phyloP scores from a whole-genome alignment of 768 basidiomycete species.

The Lentinula detonsa region DNA sequence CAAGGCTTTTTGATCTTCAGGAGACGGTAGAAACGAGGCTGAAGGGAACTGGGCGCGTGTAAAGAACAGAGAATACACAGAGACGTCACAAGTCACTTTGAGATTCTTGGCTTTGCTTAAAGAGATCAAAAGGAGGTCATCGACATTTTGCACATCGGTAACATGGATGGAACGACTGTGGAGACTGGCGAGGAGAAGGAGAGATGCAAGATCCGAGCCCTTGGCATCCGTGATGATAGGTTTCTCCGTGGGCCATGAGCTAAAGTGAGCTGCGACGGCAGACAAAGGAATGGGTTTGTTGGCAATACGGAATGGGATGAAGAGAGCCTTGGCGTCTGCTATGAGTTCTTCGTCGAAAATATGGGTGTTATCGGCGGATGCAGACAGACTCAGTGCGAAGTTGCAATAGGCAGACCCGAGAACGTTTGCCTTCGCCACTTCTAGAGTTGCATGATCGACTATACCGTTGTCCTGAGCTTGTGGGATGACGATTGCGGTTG shows the following conservation, averaged over 20 bases:
- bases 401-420: constrained; percentile 74
- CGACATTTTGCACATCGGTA: constrained; percentile 79
- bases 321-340: constrained; percentile 79
- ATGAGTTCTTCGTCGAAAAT: constrained; percentile 67
- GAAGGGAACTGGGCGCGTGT: constrained; percentile 66
- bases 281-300: constrained; percentile 53
- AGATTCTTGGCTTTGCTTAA: constrained; percentile 92
- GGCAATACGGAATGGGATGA: constrained; percentile 66
- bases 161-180: constrained; percentile 87
- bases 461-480: constrained; percentile 57
- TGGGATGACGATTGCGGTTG: constrained; percentile 75
- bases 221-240: constrained; percentile 93
- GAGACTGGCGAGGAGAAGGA: constrained; percentile 89
- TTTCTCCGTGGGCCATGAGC: constrained; percentile 86
- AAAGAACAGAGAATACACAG: constrained; percentile 90
- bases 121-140: constrained; percentile 86
- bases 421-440: constrained; percentile 61
- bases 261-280: constrained; percentile 79
- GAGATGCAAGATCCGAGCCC: constrained; percentile 86
- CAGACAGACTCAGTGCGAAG: constrained; percentile 77
- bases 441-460: constrained; percentile 60
- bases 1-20: constrained; percentile 71
- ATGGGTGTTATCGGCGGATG: constrained; percentile 60
- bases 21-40: constrained; percentile 59
- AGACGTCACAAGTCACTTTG: constrained; percentile 94